Evolutionary conservation across 2,329 filamentous ascomycete species (phyloP).

Genomic region (Fusarium nurragi): DNA sequence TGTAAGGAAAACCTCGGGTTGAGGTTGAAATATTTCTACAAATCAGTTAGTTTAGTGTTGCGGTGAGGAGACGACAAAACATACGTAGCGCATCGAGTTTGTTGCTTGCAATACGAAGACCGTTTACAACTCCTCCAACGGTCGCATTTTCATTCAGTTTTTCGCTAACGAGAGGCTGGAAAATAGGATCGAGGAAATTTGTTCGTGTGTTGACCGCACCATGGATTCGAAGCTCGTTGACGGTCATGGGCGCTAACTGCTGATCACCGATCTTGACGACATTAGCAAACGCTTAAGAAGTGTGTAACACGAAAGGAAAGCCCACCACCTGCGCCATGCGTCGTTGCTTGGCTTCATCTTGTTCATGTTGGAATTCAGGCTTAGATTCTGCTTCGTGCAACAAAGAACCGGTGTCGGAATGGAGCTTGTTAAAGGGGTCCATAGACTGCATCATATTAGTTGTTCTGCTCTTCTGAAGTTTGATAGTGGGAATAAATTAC

Average conservation of each 20-base stretch:
- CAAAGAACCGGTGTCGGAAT: slow-evolving; percentile 51
- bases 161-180: slow-evolving; percentile 78
- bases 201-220: slow-evolving; percentile 85
- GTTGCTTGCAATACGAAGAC: slow-evolving; percentile 74
- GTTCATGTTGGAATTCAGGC: slow-evolving; percentile 49
- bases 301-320: neutral
- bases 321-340: slow-evolving; percentile 52
- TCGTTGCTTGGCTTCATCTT: slow-evolving; percentile 53
- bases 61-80: slow-evolving; percentile 27
- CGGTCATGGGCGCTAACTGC: slow-evolving; percentile 84
- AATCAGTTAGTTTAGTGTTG: slow-evolving; percentile 38
- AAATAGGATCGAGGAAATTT: slow-evolving; percentile 82
- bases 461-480: slow-evolving; percentile 14
- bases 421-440: slow-evolving; percentile 54
- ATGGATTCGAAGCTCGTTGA: slow-evolving; percentile 85
- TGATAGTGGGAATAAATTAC: slow-evolving; percentile 40
- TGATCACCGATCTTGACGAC: slow-evolving; percentile 68
- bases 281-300: slow-evolving; percentile 27
- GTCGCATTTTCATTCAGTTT: slow-evolving; percentile 76
- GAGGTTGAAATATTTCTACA: slow-evolving; percentile 85
- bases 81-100: slow-evolving; percentile 84
- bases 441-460: slow-evolving; percentile 46
- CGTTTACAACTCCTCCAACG: slow-evolving; percentile 78
- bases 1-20: slow-evolving; percentile 84
- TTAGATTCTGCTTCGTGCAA: slow-evolving; percentile 53